phyloP scores from a whole-genome alignment of 2,329 filamentous ascomycete species.

The Epichloe uncinata region DNA sequence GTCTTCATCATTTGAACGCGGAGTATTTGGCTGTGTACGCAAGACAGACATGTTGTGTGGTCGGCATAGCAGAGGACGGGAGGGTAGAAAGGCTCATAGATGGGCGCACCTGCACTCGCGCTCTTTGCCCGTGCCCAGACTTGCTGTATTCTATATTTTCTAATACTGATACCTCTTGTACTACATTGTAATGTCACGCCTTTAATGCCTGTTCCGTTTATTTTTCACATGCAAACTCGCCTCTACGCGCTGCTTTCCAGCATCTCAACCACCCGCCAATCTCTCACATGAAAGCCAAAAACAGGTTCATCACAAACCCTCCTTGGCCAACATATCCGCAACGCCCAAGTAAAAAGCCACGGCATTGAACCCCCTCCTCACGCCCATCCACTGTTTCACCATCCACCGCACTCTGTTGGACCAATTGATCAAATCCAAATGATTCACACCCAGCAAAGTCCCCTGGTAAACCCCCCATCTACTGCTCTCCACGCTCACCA shows the following conservation, averaged over 20 bases:
- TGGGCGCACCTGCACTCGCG: conserved; percentile 6
- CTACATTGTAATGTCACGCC: not conserved
- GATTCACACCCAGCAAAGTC: conserved; percentile 46
- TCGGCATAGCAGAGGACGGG: not conserved
- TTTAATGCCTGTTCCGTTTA: not conserved
- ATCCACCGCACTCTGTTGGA: conserved; percentile 46
- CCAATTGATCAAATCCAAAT: conserved; percentile 57
- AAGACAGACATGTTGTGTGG: not conserved
- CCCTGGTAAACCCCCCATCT: conserved; percentile 50
- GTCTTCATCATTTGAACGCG: not conserved
- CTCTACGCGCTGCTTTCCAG: no score
- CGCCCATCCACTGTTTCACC: conserved; percentile 37
- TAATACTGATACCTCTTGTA: conserved; percentile 11
- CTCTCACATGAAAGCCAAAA: not conserved
- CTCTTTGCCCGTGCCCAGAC: conserved; percentile 8
- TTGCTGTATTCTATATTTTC: conserved; percentile 14
- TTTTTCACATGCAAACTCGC: no score
- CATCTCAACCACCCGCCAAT: no score
- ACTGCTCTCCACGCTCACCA: conserved; percentile 52
- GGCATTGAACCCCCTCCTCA: conserved; percentile 49
- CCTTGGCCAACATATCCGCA: conserved; percentile 57
- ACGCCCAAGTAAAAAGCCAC: conserved; percentile 55
- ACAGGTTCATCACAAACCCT: conserved; percentile 30
- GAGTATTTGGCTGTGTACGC: conserved; percentile 2
- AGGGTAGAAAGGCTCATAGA: not conserved